Base-by-base conservation (phyloP, 2,329 filamentous ascomycete genomes). In the Grosmannia penicillata region DNA sequence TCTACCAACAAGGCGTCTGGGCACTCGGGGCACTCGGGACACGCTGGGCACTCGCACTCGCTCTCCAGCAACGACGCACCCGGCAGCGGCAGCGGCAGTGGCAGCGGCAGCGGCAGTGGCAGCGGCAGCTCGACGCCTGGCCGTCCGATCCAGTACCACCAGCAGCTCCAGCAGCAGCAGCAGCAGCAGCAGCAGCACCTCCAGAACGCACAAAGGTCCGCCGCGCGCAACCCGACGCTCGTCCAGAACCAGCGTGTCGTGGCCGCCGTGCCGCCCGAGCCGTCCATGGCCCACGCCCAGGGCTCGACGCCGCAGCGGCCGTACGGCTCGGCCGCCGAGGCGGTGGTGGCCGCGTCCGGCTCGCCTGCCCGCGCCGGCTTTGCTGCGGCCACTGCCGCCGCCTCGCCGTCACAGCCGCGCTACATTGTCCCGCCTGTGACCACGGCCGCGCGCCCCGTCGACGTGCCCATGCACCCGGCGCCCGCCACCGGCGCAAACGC, bases 261-360 rank as follows among this genome's bases (percentile, higher is more conserved):
- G 4, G 67, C 66, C 48, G 67, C 66, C 48, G 73, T 69, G 39
- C 72, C 72, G 35, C 74, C 74, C 42, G 74, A 78, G 57, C 65
- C 69, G 38, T 76, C 74, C 36, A 65, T 73, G 45, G 66, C 72
- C 46, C 71, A 74, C 55, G 73, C 72, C 36, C 65, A 70, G 41
- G 71, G 70, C 48, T 72, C 68, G 41, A 70, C 66, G 39, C 47
- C 47, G 37, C 51, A 50, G 3, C 42, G 44, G 29, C 37, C 42
- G 10, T 44, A 43, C 28, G 17, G 36, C 24, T 32, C 45, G 7
- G 43, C 41, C 6, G 39, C 42, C 22, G 44, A 41, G 19, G 40
- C 40, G 5, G 37, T 33, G n/a, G n/a, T 6, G 38, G 22, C 6
- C n/a, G n/a, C n/a, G n/a, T n/a, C n/a, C n/a, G n/a, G n/a, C n/a